A percentile compares a stretch with the other conserved stretches of the same genome.
Evolutionary conservation across 306 rosid species (phyloP).

Genomic region (Vigna nakashimae): DNA sequence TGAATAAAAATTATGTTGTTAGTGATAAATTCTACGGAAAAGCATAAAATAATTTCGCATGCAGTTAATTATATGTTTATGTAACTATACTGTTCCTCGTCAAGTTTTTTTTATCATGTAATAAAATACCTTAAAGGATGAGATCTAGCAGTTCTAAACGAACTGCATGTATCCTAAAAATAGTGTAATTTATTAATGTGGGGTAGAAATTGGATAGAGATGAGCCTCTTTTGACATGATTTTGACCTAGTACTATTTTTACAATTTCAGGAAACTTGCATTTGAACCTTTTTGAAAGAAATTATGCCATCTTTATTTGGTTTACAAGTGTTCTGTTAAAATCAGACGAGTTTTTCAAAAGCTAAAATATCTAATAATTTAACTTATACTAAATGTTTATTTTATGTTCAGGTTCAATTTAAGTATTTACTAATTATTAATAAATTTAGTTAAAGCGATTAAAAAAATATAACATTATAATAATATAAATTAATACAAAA

Average conservation of each 20-base stretch:
- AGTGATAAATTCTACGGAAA: neutral
- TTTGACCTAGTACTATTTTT: neutral
- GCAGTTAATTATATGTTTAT: neutral
- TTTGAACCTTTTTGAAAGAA: neutral
- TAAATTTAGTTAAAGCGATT: neutral
- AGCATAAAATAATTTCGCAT: neutral
- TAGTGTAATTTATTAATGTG: neutral
- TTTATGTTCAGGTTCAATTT: neutral
- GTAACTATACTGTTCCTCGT: neutral
- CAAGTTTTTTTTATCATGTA: neutral
- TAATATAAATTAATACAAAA: too few relatives aligned
- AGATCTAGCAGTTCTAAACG: constrained; percentile 7
- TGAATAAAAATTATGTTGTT: neutral
- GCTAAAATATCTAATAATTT: neutral
- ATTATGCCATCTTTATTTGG: neutral
- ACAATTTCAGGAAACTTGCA: neutral
- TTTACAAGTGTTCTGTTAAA: neutral
- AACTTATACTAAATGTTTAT: neutral
- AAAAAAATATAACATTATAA: too few relatives aligned
- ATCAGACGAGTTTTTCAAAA: neutral
- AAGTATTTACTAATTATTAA: neutral
- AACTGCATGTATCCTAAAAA: constrained; percentile 3
- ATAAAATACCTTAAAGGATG: neutral
- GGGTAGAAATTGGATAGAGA: constrained; percentile 8
- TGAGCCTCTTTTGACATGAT: neutral